Base-by-base conservation (phyloP, 1,139 yeast genomes). In the Keqinozyma sinolaborantium region DNA sequence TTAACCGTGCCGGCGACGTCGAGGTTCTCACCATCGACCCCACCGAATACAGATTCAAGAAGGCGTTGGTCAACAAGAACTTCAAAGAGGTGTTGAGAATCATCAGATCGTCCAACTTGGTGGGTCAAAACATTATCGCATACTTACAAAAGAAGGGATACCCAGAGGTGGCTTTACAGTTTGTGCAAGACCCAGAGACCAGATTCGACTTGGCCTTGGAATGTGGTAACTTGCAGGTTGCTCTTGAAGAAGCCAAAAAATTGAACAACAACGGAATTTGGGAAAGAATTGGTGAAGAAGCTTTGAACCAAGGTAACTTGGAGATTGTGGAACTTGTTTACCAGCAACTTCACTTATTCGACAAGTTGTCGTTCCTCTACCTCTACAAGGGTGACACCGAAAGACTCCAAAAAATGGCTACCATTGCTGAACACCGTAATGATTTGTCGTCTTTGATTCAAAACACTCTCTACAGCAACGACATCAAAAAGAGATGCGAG, bases 121-220 rank as follows among this genome's bases (percentile, higher is more conserved):
- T 94, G 34, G 99, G 99, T 43, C 97, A 94, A 64, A 88, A 90
- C 57, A 92, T 94, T 52, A 90, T 94, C 56, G 92, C 95, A 5
- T 94, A 92, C 58, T 73, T 94, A 51, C 96, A 94, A 57, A 83
- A 90, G 69, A 80, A 87, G 55, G 99, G 98, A 2, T 92, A 83
- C 58, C 97, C 98, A 12, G 95, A 86, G 57, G 72, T 77, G 42
- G 98, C 99, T 2, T 72, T 94, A 40, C 97, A 92, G 57, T 94
- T 94, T 56, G 98, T 94, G 37, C 83, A 87, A 60, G 98, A 94
- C 57, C 85, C 97, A 5, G 96, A 90, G 57, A 87, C 97, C 21
- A 78, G 96, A 60, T 92, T 94, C 53, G 98, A 92, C 47, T 73
- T 94, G 49, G 97, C 98, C 18, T 71, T 92, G 43, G 97, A 92